Percentiles rank a stretch among this genome's conserved stretches.
These are phyloP conservation scores for Rostrohypoxylon terebratum DNA, from an alignment of 495 filamentous ascomycete genomes.

Conservation along the genomic window DNA sequence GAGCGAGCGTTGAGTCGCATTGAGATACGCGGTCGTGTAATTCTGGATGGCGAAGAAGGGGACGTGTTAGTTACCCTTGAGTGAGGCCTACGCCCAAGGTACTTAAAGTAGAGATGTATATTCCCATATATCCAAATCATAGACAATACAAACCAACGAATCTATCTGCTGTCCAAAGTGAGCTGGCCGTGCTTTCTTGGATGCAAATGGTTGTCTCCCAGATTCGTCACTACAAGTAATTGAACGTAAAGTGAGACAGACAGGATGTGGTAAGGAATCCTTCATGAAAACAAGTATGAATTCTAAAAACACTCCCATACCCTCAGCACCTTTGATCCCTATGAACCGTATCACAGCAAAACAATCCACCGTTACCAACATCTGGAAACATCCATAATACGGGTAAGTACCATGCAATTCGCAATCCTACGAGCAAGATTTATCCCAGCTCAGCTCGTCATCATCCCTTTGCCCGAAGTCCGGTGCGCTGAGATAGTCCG, in stretches of 20 bases:
- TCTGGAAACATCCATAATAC: neutral
- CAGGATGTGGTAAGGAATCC: too few species aligned
- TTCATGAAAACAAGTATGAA: too few species aligned
- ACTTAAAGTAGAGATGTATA: neutral
- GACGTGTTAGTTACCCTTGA: neutral
- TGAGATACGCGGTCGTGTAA: conserved; percentile 24
- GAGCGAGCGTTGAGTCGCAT: conserved; percentile 22
- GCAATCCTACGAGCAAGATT: neutral
- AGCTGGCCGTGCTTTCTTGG: neutral
- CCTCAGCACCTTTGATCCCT: too few species aligned
- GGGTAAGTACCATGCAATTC: neutral
- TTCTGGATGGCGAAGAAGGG: conserved; percentile 13
- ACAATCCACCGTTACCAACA: neutral
- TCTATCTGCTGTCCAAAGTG: neutral
- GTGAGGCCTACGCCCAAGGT: neutral
- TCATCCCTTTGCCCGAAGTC: conserved; percentile 38
- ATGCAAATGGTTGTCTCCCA: neutral
- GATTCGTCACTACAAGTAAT: neutral
- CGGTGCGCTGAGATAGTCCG: conserved; percentile 19
- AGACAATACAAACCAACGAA: conserved; percentile 8
- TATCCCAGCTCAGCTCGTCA: neutral
- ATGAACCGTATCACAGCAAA: neutral
- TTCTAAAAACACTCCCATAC: too few species aligned
- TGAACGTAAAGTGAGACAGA: neutral
- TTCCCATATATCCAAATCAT: conserved; percentile 1